Base-by-base conservation (phyloP, 2,329 filamentous ascomycete species). In the Penicillium sp. region DNA sequence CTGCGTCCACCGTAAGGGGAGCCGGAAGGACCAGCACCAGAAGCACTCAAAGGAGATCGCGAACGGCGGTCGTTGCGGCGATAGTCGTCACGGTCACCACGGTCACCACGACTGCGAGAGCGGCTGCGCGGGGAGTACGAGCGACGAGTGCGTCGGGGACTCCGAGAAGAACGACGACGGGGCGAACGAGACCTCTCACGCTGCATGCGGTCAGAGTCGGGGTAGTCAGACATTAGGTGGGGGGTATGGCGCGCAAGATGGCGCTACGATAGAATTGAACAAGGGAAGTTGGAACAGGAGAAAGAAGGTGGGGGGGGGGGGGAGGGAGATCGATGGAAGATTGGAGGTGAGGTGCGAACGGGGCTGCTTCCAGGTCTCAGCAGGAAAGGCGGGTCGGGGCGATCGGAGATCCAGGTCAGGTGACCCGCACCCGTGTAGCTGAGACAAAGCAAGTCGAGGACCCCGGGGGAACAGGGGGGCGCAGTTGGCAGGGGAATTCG, bases 1-100 rank as follows among this genome's bases (percentile, higher is more conserved):
- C 80, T 80, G 76, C 84, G 88, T 56, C 77, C 75, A 68, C 74
- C 74, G 74, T 78, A 79, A 62, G 72, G 74, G 65, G 79, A 80
- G 71, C 83, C 84, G 75, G 86, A 82, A 70, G 84, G 83, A 80
- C 87, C 89, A 82, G 87, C 78, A 70, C 85, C 80, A 71, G 75
- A 75, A 72, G 80, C 86, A 79, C 87, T 89, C 87, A 95, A 92
- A 78, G 91, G 91, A 75, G 89, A 94, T 72, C 90, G 89, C 74
- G 87, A 91, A 74, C 89, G 81, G 82, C 88, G 83, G 72, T 85
- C 86, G 68, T 79, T 82, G 74, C 87, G 85, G 70, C 89, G 87
- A 71, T 89, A 89, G 64, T 90, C 87, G 79, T 89, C 87, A 75
- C 88, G 37, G 18, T 37, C 34, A 37, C 34, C 34, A 23, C 34